Percentiles rank a stretch among this genome's conserved stretches.
Conservation (phyloP, 768 basidiomycete genomes). For the Lentinula sp. region DNA sequence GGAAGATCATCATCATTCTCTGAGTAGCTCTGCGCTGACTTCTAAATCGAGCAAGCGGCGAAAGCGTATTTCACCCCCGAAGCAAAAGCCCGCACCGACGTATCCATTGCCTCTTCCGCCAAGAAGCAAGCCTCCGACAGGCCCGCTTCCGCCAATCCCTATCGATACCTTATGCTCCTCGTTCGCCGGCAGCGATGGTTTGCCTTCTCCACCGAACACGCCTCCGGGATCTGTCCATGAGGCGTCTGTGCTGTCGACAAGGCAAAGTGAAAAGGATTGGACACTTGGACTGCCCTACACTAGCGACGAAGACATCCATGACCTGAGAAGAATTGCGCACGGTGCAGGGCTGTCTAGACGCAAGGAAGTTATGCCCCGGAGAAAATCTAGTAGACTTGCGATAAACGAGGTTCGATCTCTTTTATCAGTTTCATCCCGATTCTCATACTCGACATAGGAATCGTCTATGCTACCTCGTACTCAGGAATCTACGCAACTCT, state of each 20-base stretch:
- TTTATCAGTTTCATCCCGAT: not conserved
- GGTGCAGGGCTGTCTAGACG: not conserved
- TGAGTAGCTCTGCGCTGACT: not conserved
- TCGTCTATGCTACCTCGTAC: not conserved
- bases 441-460: not conserved
- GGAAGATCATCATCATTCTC: not conserved
- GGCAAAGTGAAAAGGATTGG: not conserved
- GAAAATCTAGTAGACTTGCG: not conserved
- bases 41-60: not conserved
- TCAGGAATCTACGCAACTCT: not conserved
- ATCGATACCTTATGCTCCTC: not conserved
- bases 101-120: constrained; percentile 2
- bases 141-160: constrained; percentile 1
- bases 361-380: not conserved
- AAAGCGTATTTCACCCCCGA: not conserved
- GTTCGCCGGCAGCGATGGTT: not conserved
- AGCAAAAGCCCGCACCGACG: not conserved
- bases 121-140: not conserved
- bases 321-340: not conserved
- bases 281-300: not conserved
- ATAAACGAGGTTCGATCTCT: not conserved
- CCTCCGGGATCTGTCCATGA: not conserved
- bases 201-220: constrained; percentile 2
- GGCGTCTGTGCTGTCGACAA: not conserved
- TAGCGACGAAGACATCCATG: not conserved